These are phyloP conservation scores for Diaporthe eres DNA, from an alignment of 2,329 filamentous ascomycete species.

Conservation along the genomic window DNA sequence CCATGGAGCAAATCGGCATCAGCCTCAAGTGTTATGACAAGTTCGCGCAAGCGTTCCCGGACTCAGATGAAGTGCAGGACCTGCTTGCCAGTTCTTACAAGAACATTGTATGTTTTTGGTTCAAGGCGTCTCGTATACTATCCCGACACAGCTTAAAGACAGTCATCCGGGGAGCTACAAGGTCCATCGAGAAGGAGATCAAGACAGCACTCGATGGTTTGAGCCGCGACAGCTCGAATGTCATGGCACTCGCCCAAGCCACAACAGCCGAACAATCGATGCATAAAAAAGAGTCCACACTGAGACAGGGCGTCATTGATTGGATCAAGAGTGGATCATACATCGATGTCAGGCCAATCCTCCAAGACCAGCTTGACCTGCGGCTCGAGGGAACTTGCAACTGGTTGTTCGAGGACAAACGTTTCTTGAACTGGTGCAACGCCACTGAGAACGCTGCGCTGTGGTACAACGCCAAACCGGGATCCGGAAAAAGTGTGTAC, in stretches of 20 bases:
- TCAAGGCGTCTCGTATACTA: neutral
- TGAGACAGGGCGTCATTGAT: slow-evolving; percentile 5
- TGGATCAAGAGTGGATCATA: slow-evolving; percentile 13
- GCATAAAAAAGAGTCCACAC: neutral
- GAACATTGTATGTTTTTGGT: neutral
- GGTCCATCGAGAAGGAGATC: slow-evolving; percentile 20
- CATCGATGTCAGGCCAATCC: neutral
- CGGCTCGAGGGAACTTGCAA: slow-evolving; percentile 2
- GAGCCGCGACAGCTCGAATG: neutral
- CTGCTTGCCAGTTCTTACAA: slow-evolving; percentile 12
- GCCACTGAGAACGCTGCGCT: neutral
- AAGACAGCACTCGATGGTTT: neutral
- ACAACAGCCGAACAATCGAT: slow-evolving; percentile 2
- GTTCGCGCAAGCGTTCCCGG: neutral
- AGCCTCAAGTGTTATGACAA: slow-evolving; percentile 5
- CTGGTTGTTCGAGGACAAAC: slow-evolving; percentile 3
- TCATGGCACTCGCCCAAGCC: neutral
- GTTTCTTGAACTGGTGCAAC: slow-evolving; percentile 7
- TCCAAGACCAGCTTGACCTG: neutral
- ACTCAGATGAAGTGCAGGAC: neutral
- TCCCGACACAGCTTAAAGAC: neutral
- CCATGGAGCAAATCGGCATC: slow-evolving; percentile 3
- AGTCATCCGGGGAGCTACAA: neutral
- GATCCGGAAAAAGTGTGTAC: slow-evolving; percentile 4
- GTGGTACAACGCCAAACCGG: slow-evolving; percentile 8